Percentiles rank a stretch among this genome's conserved stretches.
These are phyloP conservation scores for Fomes fomentarius DNA, from an alignment of 1,284 basidiomycete species.

Conservation along the genomic window DNA sequence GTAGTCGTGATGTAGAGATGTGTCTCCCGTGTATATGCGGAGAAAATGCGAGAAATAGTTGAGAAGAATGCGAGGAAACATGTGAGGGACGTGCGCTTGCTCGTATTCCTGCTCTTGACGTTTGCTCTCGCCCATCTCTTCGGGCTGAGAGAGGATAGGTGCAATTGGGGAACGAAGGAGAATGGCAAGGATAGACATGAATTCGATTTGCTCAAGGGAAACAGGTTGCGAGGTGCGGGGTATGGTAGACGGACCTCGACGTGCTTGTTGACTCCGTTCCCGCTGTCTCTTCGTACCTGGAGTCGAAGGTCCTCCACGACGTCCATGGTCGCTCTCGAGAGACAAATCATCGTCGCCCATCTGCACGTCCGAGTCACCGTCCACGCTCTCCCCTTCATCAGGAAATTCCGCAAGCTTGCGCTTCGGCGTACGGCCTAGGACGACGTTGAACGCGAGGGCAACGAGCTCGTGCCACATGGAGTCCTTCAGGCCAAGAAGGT, in stretches of 20 bases:
- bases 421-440: conserved; percentile 66
- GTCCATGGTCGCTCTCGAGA: conserved; percentile 23
- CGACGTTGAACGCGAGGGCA: conserved; percentile 75
- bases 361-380: conserved; percentile 12
- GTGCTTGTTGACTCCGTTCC: conserved; percentile 6
- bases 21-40: conserved; percentile 63
- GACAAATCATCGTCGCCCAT: conserved; percentile 26
- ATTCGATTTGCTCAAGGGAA: conserved; percentile 70
- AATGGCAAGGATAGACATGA: conserved; percentile 66
- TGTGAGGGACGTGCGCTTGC: conserved; percentile 2
- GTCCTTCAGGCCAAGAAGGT: conserved; percentile 77
- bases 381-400: conserved; percentile 19
- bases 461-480: conserved; percentile 72
- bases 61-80: conserved; percentile 15
- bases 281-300: conserved; percentile 3
- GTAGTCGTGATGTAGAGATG: conserved; percentile 76
- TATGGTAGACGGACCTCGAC: conserved; percentile 8
- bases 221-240: conserved; percentile 35
- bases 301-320: conserved; percentile 3
- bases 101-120: background rate
- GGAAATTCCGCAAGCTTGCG: conserved; percentile 38
- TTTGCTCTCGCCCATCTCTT: background rate
- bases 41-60: conserved; percentile 65
- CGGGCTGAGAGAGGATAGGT: conserved; percentile 48
- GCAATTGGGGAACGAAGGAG: conserved; percentile 64